A percentile compares a stretch with the other conserved stretches of the same genome.
Conservation (phyloP, 2,329 filamentous ascomycete species). For the Cladosporium sp. region DNA sequence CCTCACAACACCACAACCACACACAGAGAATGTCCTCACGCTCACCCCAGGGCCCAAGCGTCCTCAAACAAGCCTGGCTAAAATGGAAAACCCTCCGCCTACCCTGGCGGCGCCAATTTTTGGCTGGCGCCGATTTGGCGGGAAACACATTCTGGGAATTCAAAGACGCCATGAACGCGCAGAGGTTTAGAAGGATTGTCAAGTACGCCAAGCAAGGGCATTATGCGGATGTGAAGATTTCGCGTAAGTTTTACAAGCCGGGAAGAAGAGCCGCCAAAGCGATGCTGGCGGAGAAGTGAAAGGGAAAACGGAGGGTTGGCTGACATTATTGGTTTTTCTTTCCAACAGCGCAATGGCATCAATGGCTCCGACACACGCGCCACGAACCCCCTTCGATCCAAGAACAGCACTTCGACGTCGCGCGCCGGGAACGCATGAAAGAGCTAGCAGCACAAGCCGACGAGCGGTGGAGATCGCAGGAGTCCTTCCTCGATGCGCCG, state of each 20-base stretch:
- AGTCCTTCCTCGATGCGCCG: slow-evolving; percentile 55
- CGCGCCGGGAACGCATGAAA: slow-evolving; percentile 55
- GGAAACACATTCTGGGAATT: slow-evolving; percentile 67
- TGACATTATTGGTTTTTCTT: background rate
- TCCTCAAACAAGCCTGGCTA: slow-evolving; percentile 48
- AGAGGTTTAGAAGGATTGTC: slow-evolving; percentile 55
- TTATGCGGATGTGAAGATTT: slow-evolving; percentile 56
- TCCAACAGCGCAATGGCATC: slow-evolving; percentile 59
- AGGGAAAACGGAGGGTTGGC: background rate
- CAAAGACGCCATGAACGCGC: slow-evolving; percentile 51
- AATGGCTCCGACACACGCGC: slow-evolving; percentile 62
- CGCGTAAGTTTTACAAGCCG: slow-evolving; percentile 38
- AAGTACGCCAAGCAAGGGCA: slow-evolving; percentile 49
- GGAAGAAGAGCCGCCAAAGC: too few relatives aligned
- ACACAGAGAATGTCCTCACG: slow-evolving; percentile 5
- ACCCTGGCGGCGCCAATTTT: slow-evolving; percentile 57
- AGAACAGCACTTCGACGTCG: slow-evolving; percentile 55
- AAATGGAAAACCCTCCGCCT: slow-evolving; percentile 59
- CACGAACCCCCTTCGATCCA: slow-evolving; percentile 50
- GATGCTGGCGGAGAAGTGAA: background rate
- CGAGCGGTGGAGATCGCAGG: slow-evolving; percentile 56
- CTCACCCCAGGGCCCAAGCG: slow-evolving; percentile 28
- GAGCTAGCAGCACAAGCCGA: slow-evolving; percentile 56
- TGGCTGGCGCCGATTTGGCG: slow-evolving; percentile 56
- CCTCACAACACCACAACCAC: too few relatives aligned